phyloP scores from a whole-genome alignment of 352 stramenopile genomes.

The Phytophthora pistaciae region DNA sequence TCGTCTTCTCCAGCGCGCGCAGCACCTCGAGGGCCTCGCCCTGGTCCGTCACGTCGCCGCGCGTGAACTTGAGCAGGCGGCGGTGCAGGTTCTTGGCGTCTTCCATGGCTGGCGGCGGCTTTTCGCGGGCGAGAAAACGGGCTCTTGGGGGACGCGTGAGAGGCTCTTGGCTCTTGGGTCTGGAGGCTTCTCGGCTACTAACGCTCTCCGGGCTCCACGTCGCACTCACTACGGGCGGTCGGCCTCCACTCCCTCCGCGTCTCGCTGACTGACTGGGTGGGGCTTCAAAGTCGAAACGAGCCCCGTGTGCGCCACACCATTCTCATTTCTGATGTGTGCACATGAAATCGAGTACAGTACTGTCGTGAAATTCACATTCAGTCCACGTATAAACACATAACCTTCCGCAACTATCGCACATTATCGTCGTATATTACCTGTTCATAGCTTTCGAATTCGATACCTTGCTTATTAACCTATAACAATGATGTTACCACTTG shows the following conservation, averaged over 20 bases:
- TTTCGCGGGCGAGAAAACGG: neutral
- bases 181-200: constrained; percentile 32
- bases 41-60: constrained; percentile 68
- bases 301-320: constrained; percentile 18
- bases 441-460: no score
- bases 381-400: no score
- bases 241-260: constrained; percentile 7
- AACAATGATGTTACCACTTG: no score
- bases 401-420: no score
- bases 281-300: constrained; percentile 11
- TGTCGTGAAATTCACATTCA: no score
- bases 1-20: constrained; percentile 61
- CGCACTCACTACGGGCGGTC: constrained; percentile 8
- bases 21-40: constrained; percentile 70
- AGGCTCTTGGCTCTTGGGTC: constrained; percentile 5
- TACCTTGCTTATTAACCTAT: no score
- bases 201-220: constrained; percentile 24
- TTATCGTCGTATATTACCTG: no score
- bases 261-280: constrained; percentile 23
- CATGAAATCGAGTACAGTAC: no score
- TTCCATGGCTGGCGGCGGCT: constrained; percentile 55
- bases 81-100: constrained; percentile 74
- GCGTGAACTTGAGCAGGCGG: constrained; percentile 78
- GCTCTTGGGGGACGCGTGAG: neutral
- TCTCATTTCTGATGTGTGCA: constrained; percentile 1